These are phyloP conservation scores for Bondarzewia mesenterica DNA, from an alignment of 1,284 basidiomycete species.

Conservation along the genomic window DNA sequence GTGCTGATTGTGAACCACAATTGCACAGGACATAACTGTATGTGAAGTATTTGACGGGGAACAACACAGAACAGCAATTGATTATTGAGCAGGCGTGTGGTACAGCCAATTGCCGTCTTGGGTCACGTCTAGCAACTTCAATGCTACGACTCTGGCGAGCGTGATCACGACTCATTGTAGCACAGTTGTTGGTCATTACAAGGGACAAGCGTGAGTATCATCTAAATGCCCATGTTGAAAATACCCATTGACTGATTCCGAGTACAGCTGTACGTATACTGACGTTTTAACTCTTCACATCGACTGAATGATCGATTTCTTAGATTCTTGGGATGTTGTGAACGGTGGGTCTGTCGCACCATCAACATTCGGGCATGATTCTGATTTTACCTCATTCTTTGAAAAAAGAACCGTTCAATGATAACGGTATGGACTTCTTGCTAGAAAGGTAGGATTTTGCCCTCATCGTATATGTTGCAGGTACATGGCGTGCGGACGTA, in stretches of 20 bases:
- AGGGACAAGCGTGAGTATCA: conserved; percentile 37
- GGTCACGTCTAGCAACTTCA: conserved; percentile 36
- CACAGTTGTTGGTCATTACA: conserved; percentile 40
- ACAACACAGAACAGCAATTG: background rate
- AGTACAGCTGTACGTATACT: too few relatives aligned
- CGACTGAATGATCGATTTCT: background rate
- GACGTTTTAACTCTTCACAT: background rate
- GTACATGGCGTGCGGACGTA: conserved; percentile 38
- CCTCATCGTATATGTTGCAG: too few relatives aligned
- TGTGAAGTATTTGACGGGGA: background rate
- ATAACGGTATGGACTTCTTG: conserved; percentile 38
- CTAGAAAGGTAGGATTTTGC: too few relatives aligned
- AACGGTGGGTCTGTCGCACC: conserved; percentile 20
- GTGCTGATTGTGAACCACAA: background rate
- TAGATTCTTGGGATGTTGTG: conserved; percentile 29
- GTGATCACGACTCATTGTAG: conserved; percentile 39
- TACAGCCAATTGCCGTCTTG: conserved; percentile 45
- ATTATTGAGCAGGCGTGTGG: conserved; percentile 29
- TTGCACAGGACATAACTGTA: conserved; percentile 31
- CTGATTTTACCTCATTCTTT: background rate
- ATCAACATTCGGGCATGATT: background rate
- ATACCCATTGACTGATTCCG: too few relatives aligned
- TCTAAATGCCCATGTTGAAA: too few relatives aligned
- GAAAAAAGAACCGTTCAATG: conserved; percentile 50
- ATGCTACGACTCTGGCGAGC: conserved; percentile 31